These are phyloP conservation scores for Tuber microsphaerosporum DNA, from an alignment of 495 filamentous ascomycete genomes.

Conservation along the genomic window DNA sequence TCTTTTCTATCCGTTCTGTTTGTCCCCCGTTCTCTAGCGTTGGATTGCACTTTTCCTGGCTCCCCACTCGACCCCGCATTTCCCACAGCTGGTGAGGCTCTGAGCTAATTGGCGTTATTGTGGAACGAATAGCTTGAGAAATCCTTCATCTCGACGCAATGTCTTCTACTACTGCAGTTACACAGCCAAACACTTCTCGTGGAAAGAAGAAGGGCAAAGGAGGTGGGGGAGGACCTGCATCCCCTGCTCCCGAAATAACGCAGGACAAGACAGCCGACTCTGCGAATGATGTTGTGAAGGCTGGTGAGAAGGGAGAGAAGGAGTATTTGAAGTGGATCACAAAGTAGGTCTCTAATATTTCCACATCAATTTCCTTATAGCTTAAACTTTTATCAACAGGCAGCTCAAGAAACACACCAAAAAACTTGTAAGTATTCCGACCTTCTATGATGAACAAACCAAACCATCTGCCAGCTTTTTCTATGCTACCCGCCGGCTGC, in stretches of 20 bases:
- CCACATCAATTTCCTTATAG: not conserved
- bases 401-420: slow-evolving; percentile 35
- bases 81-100: not conserved
- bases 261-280: slow-evolving; percentile 21
- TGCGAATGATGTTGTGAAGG: slow-evolving; percentile 28
- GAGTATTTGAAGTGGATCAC: slow-evolving; percentile 39
- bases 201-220: slow-evolving; percentile 22
- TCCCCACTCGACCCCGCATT: not conserved
- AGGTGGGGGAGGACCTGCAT: slow-evolving; percentile 22
- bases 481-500: not conserved
- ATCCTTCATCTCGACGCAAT: slow-evolving; percentile 15
- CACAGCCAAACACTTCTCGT: slow-evolving; percentile 12
- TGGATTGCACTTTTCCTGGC: not conserved
- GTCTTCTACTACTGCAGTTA: slow-evolving; percentile 16
- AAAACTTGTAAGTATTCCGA: slow-evolving; percentile 34
- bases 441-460: not conserved
- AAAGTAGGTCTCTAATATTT: slow-evolving; percentile 26
- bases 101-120: not conserved
- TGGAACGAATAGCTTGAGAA: not conserved
- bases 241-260: slow-evolving; percentile 10
- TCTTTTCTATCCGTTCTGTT: not conserved
- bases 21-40: not conserved
- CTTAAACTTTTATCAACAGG: slow-evolving; percentile 22
- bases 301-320: slow-evolving; percentile 26
- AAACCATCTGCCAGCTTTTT: not conserved